A percentile compares a stretch with the other conserved stretches of the same genome.
Evolutionary conservation across 2,329 filamentous ascomycete genomes (phyloP).

Genomic region (Cadophora sp.): DNA sequence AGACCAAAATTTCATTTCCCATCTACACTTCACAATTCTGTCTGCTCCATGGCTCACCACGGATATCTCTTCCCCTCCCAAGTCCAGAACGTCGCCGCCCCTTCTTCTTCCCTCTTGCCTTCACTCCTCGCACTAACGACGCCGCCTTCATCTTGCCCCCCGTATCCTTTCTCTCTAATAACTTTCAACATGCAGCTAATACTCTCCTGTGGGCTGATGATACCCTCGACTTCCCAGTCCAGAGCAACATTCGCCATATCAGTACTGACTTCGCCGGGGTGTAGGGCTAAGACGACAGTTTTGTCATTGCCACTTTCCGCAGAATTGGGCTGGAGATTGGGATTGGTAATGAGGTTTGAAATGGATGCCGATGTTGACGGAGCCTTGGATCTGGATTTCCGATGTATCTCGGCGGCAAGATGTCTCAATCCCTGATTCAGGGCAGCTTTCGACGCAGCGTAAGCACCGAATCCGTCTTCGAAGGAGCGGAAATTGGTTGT

Average conservation of each 20-base stretch:
- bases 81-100: constrained; percentile 37
- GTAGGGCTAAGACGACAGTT: constrained; percentile 56
- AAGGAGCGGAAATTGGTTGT: constrained; percentile 56
- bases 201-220: constrained; percentile 32
- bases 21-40: constrained; percentile 1
- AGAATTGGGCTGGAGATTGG: not conserved
- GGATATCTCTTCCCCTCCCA: constrained; percentile 35
- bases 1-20: not conserved
- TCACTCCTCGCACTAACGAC: constrained; percentile 6
- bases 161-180: constrained; percentile 29
- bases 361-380: no score
- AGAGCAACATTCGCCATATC: constrained; percentile 43
- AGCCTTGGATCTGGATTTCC: constrained; percentile 42
- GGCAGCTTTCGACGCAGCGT: constrained; percentile 62
- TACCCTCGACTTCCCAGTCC: constrained; percentile 30
- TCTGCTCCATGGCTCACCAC: constrained; percentile 25
- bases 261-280: constrained; percentile 63
- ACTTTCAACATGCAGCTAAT: constrained; percentile 32
- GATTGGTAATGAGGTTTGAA: no score
- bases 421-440: constrained; percentile 62
- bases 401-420: constrained; percentile 60
- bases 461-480: constrained; percentile 64
- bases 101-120: constrained; percentile 22
- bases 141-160: constrained; percentile 31
- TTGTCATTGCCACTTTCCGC: not conserved